Evolutionary conservation across 2,329 filamentous ascomycete genomes (phyloP).

Genomic region (Alternaria sp.): DNA sequence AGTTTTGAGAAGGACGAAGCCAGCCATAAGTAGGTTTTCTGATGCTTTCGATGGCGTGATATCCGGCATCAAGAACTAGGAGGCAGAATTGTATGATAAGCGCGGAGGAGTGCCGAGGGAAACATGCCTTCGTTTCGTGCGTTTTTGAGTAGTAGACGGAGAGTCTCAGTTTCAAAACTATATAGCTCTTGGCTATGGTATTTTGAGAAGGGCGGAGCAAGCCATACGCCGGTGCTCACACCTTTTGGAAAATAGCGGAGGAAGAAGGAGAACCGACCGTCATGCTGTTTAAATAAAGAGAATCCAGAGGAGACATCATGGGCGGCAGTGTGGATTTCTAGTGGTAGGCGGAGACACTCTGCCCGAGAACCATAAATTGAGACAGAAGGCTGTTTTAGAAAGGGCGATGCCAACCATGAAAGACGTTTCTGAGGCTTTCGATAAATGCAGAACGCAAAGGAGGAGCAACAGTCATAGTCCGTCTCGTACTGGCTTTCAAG

Average conservation of each 20-base stretch:
- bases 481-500: background rate
- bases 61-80: too few relatives aligned
- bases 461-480: background rate
- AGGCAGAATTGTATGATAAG: too few relatives aligned
- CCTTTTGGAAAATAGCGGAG: background rate
- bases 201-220: background rate
- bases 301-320: background rate
- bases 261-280: rapidly evolving
- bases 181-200: too few relatives aligned
- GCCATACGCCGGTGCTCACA: too few relatives aligned
- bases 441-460: background rate
- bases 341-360: background rate
- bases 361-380: too few relatives aligned
- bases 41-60: too few relatives aligned
- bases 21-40: too few relatives aligned
- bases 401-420: background rate
- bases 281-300: background rate
- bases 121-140: too few relatives aligned
- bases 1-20: too few relatives aligned
- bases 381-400: too few relatives aligned
- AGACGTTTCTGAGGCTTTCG: background rate
- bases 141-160: background rate
- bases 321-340: rapidly evolving
- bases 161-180: background rate
- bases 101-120: too few relatives aligned